These are phyloP conservation scores for Rubia tinctorum DNA, from an alignment of 305 asterid genomes.

Conservation along the genomic window DNA sequence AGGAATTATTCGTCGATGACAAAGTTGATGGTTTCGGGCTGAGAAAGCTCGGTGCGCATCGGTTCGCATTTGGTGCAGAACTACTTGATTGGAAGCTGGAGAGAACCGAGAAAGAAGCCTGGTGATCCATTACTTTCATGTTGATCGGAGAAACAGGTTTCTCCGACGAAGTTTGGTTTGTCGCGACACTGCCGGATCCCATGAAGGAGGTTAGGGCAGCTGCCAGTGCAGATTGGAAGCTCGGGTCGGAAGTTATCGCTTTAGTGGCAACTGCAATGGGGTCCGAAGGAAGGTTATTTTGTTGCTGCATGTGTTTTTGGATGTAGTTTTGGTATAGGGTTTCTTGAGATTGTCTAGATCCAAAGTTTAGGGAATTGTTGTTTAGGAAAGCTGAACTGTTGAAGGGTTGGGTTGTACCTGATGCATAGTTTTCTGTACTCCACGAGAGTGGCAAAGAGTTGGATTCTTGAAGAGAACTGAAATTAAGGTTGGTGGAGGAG, in stretches of 20 bases:
- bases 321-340: slow-evolving; percentile 50
- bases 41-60: slow-evolving; percentile 54
- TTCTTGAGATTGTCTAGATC: slow-evolving; percentile 52
- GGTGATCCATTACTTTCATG: slow-evolving; percentile 24
- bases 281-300: slow-evolving; percentile 42
- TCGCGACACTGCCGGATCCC: slow-evolving; percentile 16
- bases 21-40: slow-evolving; percentile 9
- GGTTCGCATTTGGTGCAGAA: slow-evolving; percentile 33
- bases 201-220: slow-evolving; percentile 78
- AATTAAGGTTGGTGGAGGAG: slow-evolving; percentile 67
- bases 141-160: slow-evolving; percentile 19
- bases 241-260: slow-evolving; percentile 82
- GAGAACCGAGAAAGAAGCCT: slow-evolving; percentile 48
- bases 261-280: slow-evolving; percentile 85
- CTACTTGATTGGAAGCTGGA: slow-evolving; percentile 57
- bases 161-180: slow-evolving; percentile 27
- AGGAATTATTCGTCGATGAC: neutral
- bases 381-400: slow-evolving; percentile 33
- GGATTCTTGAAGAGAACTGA: slow-evolving; percentile 59
- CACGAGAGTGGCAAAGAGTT: slow-evolving; percentile 61
- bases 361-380: slow-evolving; percentile 48
- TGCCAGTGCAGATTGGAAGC: slow-evolving; percentile 77
- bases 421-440: slow-evolving; percentile 44
- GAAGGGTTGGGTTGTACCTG: slow-evolving; percentile 21
- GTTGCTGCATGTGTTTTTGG: slow-evolving; percentile 38